phyloP scores from a whole-genome alignment of 305 asterid species.

The Caryopteris hybrid region DNA sequence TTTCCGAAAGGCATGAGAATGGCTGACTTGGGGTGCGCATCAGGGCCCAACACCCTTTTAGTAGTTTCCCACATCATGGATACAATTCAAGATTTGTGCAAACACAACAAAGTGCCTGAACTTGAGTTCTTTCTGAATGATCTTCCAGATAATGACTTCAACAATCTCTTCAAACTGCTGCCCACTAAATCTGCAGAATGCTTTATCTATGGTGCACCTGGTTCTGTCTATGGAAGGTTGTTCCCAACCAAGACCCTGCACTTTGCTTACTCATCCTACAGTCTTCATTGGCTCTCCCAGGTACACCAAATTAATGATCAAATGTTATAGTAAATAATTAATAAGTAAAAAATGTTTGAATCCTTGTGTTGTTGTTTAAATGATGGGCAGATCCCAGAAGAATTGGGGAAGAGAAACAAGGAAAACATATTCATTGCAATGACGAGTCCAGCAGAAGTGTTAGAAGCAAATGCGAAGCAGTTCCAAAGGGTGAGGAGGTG shows the following conservation, averaged over 20 bases:
- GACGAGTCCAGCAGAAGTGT: conserved; percentile 24
- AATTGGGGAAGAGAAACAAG: conserved; percentile 19
- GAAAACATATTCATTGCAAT: conserved; percentile 14
- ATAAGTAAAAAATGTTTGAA: no score
- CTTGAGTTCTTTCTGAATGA: conserved; percentile 23
- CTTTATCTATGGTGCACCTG: no score
- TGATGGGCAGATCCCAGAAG: conserved; percentile 28
- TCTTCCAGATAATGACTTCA: conserved; percentile 36
- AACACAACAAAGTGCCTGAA: background rate
- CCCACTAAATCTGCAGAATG: conserved; percentile 16
- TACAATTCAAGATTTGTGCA: background rate
- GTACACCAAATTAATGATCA: no score
- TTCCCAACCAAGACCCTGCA: conserved; percentile 27
- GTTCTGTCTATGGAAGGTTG: conserved; percentile 25
- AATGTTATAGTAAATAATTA: no score
- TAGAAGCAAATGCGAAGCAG: conserved; percentile 30
- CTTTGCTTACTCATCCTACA: conserved; percentile 32
- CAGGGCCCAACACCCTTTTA: conserved; percentile 31
- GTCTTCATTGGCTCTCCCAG: conserved; percentile 45
- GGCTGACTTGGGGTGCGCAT: conserved; percentile 35
- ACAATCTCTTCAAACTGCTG: conserved; percentile 26
- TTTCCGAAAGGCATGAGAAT: conserved; percentile 13
- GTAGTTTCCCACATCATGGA: conserved; percentile 9
- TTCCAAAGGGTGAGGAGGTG: conserved; percentile 22
- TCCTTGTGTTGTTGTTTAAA: no score